phyloP scores from a whole-genome alignment of 345 rosid genomes.

The Stellera chamaejasme region DNA sequence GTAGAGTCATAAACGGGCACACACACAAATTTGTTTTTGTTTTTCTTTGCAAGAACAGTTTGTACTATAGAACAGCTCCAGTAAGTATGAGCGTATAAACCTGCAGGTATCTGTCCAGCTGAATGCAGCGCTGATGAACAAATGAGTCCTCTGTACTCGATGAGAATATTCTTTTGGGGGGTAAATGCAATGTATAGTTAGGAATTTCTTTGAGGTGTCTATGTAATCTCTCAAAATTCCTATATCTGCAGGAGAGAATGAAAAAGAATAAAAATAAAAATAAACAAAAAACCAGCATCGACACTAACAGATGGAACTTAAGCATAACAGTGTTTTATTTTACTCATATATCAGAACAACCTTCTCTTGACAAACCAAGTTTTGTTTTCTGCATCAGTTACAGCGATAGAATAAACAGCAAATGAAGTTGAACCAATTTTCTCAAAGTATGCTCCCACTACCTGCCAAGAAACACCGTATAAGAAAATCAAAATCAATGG shows the following conservation, averaged over 20 bases:
- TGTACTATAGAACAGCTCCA: neutral
- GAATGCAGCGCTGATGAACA: constrained; percentile 93
- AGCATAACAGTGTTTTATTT: neutral
- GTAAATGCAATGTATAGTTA: constrained; percentile 79
- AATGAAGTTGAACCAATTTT: constrained; percentile 79
- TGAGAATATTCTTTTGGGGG: constrained; percentile 94
- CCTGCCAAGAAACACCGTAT: constrained; percentile 29
- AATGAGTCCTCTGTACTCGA: constrained; percentile 91
- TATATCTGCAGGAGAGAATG: constrained; percentile 45
- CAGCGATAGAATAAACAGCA: constrained; percentile 92
- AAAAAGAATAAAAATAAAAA: neutral
- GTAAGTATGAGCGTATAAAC: constrained; percentile 27
- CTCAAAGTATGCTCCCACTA: constrained; percentile 86
- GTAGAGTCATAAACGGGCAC: constrained; percentile 11
- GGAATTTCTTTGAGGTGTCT: constrained; percentile 89
- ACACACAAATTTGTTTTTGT: constrained; percentile 6
- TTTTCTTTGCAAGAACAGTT: constrained; percentile 7
- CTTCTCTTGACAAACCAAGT: constrained; percentile 93
- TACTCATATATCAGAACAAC: constrained; percentile 20
- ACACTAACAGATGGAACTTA: constrained; percentile 5
- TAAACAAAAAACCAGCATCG: constrained; percentile 7
- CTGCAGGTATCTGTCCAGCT: constrained; percentile 79
- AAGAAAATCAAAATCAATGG: constrained; percentile 7
- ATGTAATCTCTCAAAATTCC: constrained; percentile 84
- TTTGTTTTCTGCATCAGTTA: constrained; percentile 61